Evolutionary conservation across 805 yeast species (phyloP).

Genomic region (Tetrapisispora fleetii): DNA sequence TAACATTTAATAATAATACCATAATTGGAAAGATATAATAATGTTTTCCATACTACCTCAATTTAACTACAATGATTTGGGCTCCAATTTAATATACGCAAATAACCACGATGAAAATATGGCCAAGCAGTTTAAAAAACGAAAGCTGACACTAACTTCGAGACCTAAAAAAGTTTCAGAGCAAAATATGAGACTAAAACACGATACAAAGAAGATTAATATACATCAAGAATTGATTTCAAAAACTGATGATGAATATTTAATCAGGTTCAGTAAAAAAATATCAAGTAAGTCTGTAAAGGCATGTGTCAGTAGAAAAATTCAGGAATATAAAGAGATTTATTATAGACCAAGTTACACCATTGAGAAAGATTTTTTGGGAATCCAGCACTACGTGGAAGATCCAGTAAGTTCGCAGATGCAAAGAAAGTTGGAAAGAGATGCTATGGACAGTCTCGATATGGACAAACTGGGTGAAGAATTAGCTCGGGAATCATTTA

Average conservation of each 20-base stretch:
- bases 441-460: conserved; percentile 17
- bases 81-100: background rate
- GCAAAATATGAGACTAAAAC: background rate
- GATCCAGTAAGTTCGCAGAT: conserved; percentile 11
- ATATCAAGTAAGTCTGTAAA: conserved; percentile 15
- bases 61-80: background rate
- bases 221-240: conserved; percentile 6
- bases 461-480: conserved; percentile 11
- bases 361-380: conserved; percentile 19
- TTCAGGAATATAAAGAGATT: conserved; percentile 12
- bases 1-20: background rate
- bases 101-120: background rate
- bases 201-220: conserved; percentile 2
- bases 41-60: conserved; percentile 16
- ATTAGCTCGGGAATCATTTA: conserved; percentile 18
- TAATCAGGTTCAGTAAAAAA: conserved; percentile 13
- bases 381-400: conserved; percentile 25
- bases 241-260: conserved; percentile 10
- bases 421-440: conserved; percentile 11
- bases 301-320: conserved; percentile 8
- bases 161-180: background rate
- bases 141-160: background rate
- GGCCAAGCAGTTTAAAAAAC: background rate
- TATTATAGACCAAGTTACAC: conserved; percentile 16
- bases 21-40: background rate